Evolutionary conservation across 2,329 filamentous ascomycete genomes (phyloP), one percentile per base, ranked within the genome.

Genomic region (Trichoderma hamatum): DNA sequence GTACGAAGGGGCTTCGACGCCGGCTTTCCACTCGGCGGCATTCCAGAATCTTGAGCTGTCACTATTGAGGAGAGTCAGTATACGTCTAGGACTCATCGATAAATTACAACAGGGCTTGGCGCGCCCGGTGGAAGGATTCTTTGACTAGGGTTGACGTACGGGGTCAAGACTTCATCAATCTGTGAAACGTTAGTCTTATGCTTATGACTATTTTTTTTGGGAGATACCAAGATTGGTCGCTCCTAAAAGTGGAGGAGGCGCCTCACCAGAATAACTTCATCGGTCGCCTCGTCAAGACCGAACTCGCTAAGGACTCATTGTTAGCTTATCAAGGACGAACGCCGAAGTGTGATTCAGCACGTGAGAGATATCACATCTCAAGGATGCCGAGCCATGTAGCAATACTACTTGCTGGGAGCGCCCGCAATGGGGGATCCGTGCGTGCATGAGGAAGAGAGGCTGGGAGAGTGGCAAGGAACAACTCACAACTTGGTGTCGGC

Each of bases 11-110:
- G 96, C 93, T 68, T 91, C 86, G 71, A 84, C 85, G 2, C 94
- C 94, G 21, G 92, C 80, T 76, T 89, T 85, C 63, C 76, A 77
- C 77, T 84, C 84, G 54, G 89, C 89, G 72, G 86, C 88, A 0
- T 90, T 89, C 94, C 95, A 98, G 85, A 97, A 97, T 19, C 94
- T 88, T 62, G 91, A 95, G 67, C 88, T 91, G 78, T 93, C 91
- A 58, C 64, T 67, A 6, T 2, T 28, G 46, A 28, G 30, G 94
- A 10, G 93, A 9, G 93, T 96, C 70, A 97, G 64, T 24, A 49
- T 7, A 16, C 21, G n/a, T 19, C n/a, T 43, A 24, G 19, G 30
- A 36, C 24, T 58, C n/a, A 16, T 52, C 14, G 28, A 58, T 56
- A 21, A 21, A 26, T 34, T 49, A 26, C 39, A 26, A 36, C 34